A percentile compares a stretch with the other conserved stretches of the same genome.
phyloP scores from a whole-genome alignment of 176 grass and related monocot species.

The Canna indica region DNA sequence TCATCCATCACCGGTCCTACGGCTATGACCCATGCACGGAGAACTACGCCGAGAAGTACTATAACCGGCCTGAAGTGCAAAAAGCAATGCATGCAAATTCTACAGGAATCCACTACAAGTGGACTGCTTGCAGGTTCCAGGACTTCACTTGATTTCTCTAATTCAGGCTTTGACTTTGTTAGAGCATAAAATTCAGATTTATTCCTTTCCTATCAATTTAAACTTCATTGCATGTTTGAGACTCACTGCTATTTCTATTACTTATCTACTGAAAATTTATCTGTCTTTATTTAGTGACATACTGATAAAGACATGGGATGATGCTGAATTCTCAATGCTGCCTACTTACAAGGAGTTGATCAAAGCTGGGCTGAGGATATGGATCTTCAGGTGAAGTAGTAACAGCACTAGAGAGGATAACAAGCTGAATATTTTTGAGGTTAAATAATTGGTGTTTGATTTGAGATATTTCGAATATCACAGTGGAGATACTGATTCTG shows the following conservation, averaged over 20 bases:
- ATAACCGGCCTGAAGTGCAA: conserved; percentile 77
- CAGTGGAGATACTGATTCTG: conserved; percentile 90
- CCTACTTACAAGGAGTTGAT: conserved; percentile 74
- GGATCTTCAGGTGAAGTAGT: conserved; percentile 68
- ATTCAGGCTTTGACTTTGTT: no score
- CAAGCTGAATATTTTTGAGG: neutral
- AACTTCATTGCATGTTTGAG: no score
- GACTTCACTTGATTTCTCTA: no score
- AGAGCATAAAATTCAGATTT: no score
- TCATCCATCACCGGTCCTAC: conserved; percentile 47
- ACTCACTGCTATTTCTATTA: no score
- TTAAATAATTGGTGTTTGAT: neutral
- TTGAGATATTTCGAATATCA: neutral
- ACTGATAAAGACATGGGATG: conserved; percentile 74
- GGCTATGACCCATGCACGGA: conserved; percentile 92
- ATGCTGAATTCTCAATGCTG: conserved; percentile 71
- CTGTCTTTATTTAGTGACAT: conserved; percentile 36
- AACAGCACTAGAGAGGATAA: neutral
- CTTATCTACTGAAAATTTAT: neutral
- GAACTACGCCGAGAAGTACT: conserved; percentile 88
- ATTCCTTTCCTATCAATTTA: no score
- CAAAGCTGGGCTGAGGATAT: conserved; percentile 53
- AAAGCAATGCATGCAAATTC: conserved; percentile 77
- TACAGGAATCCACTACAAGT: conserved; percentile 72
- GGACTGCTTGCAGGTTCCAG: conserved; percentile 76